Evolutionary conservation across 306 rosid genomes (phyloP).

Genomic region (Quercus wislizeni): DNA sequence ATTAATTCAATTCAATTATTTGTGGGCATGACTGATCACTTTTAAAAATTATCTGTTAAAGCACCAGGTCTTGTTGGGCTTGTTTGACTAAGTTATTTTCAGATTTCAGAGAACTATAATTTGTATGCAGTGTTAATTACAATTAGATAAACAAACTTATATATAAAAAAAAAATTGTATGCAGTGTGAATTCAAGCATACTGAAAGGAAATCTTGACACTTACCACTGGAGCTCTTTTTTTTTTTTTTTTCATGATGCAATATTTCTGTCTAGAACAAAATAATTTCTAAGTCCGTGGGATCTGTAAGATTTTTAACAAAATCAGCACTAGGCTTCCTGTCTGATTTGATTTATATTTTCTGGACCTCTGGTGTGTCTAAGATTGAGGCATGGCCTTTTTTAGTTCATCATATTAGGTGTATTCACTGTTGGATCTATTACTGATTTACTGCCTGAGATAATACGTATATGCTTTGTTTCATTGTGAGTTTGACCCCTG

Average conservation of each 20-base stretch:
- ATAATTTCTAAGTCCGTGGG: not conserved
- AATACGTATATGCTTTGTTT: constrained; percentile 2
- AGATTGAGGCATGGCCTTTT: not conserved
- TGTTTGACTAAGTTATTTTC: not conserved
- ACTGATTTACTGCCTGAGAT: not conserved
- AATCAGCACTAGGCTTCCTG: not conserved
- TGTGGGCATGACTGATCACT: not conserved
- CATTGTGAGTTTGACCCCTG: constrained; percentile 3
- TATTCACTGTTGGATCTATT: not conserved
- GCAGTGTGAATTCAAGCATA: not conserved
- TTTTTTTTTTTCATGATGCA: not conserved
- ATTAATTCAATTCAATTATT: not conserved
- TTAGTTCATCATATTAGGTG: not conserved
- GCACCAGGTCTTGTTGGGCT: not conserved
- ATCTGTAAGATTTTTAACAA: not conserved
- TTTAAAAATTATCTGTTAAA: not conserved
- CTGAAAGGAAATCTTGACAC: not conserved
- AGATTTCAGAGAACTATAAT: not conserved
- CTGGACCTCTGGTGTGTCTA: not conserved
- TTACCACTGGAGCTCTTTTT: not conserved
- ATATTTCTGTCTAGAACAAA: not conserved
- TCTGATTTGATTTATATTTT: not conserved
- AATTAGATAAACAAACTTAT: too few relatives aligned
- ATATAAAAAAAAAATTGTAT: too few relatives aligned
- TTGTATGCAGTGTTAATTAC: not conserved